Base-by-base conservation (phyloP, 2,329 filamentous ascomycete genomes). In the Pseudogymnoascus sp. region DNA sequence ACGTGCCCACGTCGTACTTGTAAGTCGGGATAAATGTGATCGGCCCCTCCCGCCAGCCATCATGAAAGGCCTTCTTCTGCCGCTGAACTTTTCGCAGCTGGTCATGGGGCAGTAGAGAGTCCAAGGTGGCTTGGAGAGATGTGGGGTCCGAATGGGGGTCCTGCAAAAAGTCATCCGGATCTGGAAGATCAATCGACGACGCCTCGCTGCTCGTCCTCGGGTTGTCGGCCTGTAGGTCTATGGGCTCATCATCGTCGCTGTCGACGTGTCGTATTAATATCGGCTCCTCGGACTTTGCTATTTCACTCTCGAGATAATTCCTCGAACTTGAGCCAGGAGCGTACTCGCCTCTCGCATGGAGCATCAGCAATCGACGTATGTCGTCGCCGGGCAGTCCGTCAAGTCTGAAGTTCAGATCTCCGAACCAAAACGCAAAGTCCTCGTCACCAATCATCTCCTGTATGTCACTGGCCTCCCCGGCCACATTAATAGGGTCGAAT, bases 1-100 rank as follows among this genome's bases (percentile, higher is more conserved):
- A 85, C 31, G 89, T 96, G n/a, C 95, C 95, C 28, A 96, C 82
- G 71, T 99, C 96, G 69, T 99, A 99, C 75, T 99, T 99, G 76
- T 99, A 99, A 0, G 95, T 96, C 1, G 95, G 95, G 15, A 97
- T 74, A 71, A 99, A 99, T 1, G 85, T 85, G 63, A 99, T 93
- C 0, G 86, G 81, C 0, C 93, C 95, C 79, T 99, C 95, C 61
- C 83, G 83, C 93, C 95, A 99, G 1, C 93, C 93, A 66, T 96
- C 90, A 65, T 96, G 85, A 66, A 99, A 96, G 0, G 87, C 86
- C 72, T 89, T 95, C n/a, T 85, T 83, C 40, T 85, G 78, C 67
- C 83, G 85, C 69, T 96, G 92, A 65, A 91, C 84, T 64, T 86
- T 83, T 4, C 80, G 82, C 4, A 99, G 82, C 74, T 99, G 93